phyloP scores from a whole-genome alignment of 345 rosid species.

The Gynandropsis gynandra region DNA sequence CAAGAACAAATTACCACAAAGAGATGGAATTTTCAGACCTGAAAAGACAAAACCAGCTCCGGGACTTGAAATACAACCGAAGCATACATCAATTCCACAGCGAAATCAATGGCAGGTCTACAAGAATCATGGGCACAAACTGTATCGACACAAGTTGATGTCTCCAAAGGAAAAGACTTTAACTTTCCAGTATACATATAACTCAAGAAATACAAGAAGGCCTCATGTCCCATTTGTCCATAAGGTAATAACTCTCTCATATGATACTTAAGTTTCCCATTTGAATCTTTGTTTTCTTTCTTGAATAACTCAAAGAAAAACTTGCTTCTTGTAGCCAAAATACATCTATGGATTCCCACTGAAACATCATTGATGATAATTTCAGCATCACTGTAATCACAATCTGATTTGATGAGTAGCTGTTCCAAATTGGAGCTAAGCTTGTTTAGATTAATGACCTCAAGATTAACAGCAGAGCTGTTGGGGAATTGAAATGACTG shows the following conservation, averaged over 20 bases:
- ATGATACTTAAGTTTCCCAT: slow-evolving; percentile 45
- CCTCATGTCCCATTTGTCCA: slow-evolving; percentile 70
- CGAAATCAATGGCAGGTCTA: slow-evolving; percentile 70
- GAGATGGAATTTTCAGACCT: slow-evolving; percentile 35
- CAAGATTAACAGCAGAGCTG: slow-evolving; percentile 41
- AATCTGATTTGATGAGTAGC: slow-evolving; percentile 46
- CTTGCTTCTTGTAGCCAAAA: slow-evolving; percentile 74
- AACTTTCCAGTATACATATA: slow-evolving; percentile 76
- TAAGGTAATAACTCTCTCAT: slow-evolving; percentile 52
- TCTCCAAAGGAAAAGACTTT: slow-evolving; percentile 63
- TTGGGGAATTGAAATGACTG: slow-evolving; percentile 19
- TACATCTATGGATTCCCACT: slow-evolving; percentile 79
- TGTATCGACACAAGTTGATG: slow-evolving; percentile 69
- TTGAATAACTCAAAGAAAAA: slow-evolving; percentile 69
- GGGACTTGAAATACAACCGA: slow-evolving; percentile 60
- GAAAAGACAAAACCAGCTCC: slow-evolving; percentile 72
- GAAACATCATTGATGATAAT: slow-evolving; percentile 56
- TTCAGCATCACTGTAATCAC: slow-evolving; percentile 75
- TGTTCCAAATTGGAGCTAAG: slow-evolving; percentile 77
- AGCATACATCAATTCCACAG: slow-evolving; percentile 85
- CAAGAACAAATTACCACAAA: slow-evolving; percentile 12
- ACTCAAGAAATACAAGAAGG: slow-evolving; percentile 59
- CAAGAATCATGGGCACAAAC: slow-evolving; percentile 78
- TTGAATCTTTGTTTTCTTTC: slow-evolving; percentile 30
- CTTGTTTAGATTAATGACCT: slow-evolving; percentile 61